Conservation (phyloP, 2,329 filamentous ascomycete species). For the Botrytis paeoniae region DNA sequence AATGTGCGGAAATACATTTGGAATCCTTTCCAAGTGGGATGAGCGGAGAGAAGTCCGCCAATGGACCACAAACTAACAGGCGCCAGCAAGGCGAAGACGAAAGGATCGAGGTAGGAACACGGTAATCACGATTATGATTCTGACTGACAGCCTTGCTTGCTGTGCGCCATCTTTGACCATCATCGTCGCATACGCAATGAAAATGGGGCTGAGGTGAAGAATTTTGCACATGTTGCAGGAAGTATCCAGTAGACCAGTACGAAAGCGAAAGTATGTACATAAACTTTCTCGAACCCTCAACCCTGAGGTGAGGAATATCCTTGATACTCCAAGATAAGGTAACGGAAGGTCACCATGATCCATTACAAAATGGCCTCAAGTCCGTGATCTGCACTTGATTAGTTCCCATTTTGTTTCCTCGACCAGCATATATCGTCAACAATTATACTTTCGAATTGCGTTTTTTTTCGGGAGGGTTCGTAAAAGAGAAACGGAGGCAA, state of each 20-base stretch:
- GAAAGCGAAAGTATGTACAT: constrained; percentile 9
- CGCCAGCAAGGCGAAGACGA: constrained; percentile 10
- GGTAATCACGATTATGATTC: background rate
- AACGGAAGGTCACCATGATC: constrained; percentile 8
- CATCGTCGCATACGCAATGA: constrained; percentile 15
- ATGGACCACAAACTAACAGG: constrained; percentile 2
- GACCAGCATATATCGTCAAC: constrained; percentile 11
- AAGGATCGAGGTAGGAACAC: background rate
- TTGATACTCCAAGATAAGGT: constrained; percentile 20
- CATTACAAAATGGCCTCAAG: constrained; percentile 9
- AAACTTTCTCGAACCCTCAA: constrained; percentile 9
- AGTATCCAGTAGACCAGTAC: constrained; percentile 8
- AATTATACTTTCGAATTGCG: constrained; percentile 13
- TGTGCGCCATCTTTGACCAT: background rate
- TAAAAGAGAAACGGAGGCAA: constrained; percentile 10
- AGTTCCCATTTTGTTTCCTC: background rate
- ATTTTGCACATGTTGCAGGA: constrained; percentile 17
- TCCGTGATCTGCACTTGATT: constrained; percentile 15
- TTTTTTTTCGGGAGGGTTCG: background rate
- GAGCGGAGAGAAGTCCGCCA: constrained; percentile 8
- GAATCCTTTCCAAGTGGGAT: constrained; percentile 2
- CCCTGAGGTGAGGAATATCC: constrained; percentile 16
- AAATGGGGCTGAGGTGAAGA: constrained; percentile 13
- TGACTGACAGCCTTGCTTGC: constrained; percentile 5
- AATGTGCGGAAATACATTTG: constrained; percentile 15